Base-by-base conservation (phyloP, 805 yeast species). In the Metschnikowia vanudenii region DNA sequence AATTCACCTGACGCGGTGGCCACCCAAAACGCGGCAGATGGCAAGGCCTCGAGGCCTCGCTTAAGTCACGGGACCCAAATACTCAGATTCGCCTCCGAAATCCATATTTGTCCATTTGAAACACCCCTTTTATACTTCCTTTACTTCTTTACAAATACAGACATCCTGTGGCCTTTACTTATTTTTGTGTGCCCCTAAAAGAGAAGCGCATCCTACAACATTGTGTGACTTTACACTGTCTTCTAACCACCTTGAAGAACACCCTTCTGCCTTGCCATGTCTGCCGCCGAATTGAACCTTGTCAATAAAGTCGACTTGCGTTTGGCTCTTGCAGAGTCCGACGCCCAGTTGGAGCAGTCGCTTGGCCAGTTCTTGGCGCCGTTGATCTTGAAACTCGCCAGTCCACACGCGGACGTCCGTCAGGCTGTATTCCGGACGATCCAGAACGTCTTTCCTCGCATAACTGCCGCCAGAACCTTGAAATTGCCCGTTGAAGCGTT, bases 301-400 rank as follows among this genome's bases (percentile, higher is more conserved):
- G 75, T 88, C 32, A 82, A 83, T 57, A 85, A 83, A 60, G 97
- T 88, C 1, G 97, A 91, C 63, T 76, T 91, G 40, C 72, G 88
- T 33, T 73, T 92, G 16, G 92, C 95, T 1, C 68, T 92, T 35
- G 88, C 97, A 0, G 79, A 78, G 40, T 71, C 83, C 0, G 85
- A 84, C 39, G 73, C 65, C 2, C 85, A 85, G 57, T 76, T 90
- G 45, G 83, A 85, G 58, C 59, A 75, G 1, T 66, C 83, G 4
- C 61, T 94, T 34, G 72, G 74, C 10, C 64, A 78, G 0, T 92
- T 85, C 58, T 71, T 92, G 36, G 75, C 88, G 1, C 97, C 99
- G 1, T 60, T 92, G 22, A 66, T 92, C 30, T 69, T 91, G 51
- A 92, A 92, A 61, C 73, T 91, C 43, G 79, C 85, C 2, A 89